Conservation (phyloP, 179 eudicot species). For the Nepenthes alata region DNA sequence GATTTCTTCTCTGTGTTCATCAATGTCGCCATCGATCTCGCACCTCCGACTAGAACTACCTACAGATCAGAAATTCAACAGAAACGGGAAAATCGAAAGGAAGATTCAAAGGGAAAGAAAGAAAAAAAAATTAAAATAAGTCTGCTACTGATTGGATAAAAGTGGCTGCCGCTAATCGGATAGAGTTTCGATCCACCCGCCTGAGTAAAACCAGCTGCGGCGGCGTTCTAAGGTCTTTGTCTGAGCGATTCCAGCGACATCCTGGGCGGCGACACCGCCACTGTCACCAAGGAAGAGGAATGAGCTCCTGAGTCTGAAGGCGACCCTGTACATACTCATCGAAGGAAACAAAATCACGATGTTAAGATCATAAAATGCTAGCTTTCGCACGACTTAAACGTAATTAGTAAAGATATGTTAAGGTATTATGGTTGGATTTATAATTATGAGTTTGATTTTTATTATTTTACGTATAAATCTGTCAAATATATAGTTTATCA, state of each 20-base stretch:
- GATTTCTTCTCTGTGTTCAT: neutral
- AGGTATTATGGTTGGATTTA: no score
- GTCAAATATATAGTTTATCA: no score
- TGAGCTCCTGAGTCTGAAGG: slow-evolving; percentile 64
- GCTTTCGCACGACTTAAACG: no score
- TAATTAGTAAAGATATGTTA: no score
- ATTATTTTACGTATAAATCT: no score
- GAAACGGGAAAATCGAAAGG: no score
- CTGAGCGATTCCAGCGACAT: slow-evolving; percentile 50
- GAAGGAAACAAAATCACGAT: no score
- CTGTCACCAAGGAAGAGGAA: slow-evolving; percentile 56
- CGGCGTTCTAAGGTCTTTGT: slow-evolving; percentile 15
- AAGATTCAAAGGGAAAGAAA: no score
- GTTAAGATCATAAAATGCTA: no score
- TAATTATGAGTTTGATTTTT: no score
- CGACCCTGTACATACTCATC: slow-evolving; percentile 30
- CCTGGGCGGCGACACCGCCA: slow-evolving; percentile 57
- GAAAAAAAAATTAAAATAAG: no score
- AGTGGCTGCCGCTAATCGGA: neutral
- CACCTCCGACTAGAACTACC: neutral
- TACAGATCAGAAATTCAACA: no score
- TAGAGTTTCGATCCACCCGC: neutral
- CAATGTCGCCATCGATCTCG: neutral
- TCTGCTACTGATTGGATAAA: neutral
- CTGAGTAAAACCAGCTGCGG: slow-evolving; percentile 24